Base-by-base conservation (phyloP, 179 eudicot species). In the Corrigiola litoralis region DNA sequence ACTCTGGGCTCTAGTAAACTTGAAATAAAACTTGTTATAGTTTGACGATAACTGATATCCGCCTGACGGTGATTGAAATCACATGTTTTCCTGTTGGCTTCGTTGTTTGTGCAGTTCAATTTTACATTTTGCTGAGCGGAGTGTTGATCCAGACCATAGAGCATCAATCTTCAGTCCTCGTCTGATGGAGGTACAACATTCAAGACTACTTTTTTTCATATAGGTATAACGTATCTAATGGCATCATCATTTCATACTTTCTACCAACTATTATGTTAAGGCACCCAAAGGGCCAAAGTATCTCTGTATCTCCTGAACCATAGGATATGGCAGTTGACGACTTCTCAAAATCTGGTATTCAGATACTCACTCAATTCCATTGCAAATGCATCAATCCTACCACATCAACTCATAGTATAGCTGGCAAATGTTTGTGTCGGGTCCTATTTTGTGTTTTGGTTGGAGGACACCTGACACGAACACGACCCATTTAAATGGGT, bases 121-220 rank as follows among this genome's bases (percentile, higher is more conserved):
- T 38, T 75, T 94, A 76, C 84, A 65, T 60, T 94, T 94, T 69
- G 90, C 97, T 61, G 89, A 90, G 82, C 89, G 84, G 75, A 78
- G 94, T 72, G 53, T 82, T 56, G 85, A 90, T 83, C 84, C 90
- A 55, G 89, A 77, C 75, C 75, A 80, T 69, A 86, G 99, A 78
- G 77, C 84, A 58, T 80, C 89, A 65, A 75, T 72, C 73, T 94
- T 90, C 74, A 94, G 97, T 78, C 99, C 99, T 74, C 94, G 99
- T 18, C 91, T 94, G 49, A 84, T 90, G 99, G 99, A 94, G 97
- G 99, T 90, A 73, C 31, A 64, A 7, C 61, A 17, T 44, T 44
- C 46, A 58, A 44, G 29, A 55, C 34, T 17, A 36, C 11, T 55
- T 1, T 55, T 56, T 31, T 16, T n/a, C n/a, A n/a, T n/a, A n/a